These are phyloP conservation scores for Dendrobium huoshanense DNA, from an alignment of 106 monocot species.

Conservation along the genomic window DNA sequence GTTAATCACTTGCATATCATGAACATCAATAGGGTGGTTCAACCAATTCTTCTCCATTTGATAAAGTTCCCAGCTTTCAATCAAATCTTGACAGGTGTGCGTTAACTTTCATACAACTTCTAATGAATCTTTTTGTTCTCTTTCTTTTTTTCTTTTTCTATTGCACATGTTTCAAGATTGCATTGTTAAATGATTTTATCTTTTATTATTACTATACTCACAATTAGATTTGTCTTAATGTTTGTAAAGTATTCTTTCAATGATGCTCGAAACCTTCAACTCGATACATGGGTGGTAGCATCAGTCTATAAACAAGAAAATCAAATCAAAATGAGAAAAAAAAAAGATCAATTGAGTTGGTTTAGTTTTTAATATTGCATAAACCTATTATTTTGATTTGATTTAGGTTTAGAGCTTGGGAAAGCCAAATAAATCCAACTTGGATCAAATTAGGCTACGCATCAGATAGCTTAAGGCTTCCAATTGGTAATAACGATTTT, in stretches of 20 bases:
- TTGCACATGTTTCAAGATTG: not conserved
- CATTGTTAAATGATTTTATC: not conserved
- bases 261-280: not conserved
- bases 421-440: not conserved
- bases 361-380: not conserved
- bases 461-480: not conserved
- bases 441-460: not conserved
- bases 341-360: not conserved
- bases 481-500: not conserved
- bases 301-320: not conserved
- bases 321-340: not conserved
- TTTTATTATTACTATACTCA: not conserved
- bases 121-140: not conserved
- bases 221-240: not conserved
- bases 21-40: slow-evolving; percentile 46
- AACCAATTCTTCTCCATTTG: slow-evolving; percentile 26
- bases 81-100: slow-evolving; percentile 52
- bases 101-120: not conserved
- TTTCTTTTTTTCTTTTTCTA: not conserved
- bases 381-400: not conserved
- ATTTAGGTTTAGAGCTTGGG: not conserved
- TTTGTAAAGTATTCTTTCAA: not conserved
- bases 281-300: not conserved
- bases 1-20: slow-evolving; percentile 2
- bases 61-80: slow-evolving; percentile 23